Conservation (phyloP, 805 yeast species). For the Lachancea meyersii region DNA sequence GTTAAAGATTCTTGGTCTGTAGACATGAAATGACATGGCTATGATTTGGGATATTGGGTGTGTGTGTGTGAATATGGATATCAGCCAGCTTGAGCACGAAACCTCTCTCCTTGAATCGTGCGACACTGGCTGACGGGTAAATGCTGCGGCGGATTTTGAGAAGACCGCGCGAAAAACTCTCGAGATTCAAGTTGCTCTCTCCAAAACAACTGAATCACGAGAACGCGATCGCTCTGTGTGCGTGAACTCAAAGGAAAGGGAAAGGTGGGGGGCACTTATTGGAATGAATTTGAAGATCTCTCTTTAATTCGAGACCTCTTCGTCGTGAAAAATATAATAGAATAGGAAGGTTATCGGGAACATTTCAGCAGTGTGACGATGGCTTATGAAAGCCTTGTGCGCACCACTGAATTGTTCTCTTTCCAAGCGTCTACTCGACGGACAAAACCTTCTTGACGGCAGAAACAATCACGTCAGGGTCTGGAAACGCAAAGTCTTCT, state of each 20-base stretch:
- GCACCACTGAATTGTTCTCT: too few species aligned
- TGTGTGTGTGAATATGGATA: not conserved
- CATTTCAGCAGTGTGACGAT: too few species aligned
- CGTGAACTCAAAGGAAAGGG: conserved; percentile 11
- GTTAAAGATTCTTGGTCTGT: too few species aligned
- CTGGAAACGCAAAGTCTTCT: conserved; percentile 99
- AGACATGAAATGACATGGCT: not conserved
- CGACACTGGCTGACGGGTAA: not conserved
- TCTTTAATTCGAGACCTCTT: not conserved
- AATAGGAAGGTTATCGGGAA: too few species aligned
- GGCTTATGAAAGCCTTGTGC: too few species aligned
- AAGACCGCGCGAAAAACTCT: not conserved
- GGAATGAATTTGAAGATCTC: conserved; percentile 6
- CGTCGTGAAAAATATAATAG: too few species aligned
- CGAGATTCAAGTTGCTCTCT: conserved; percentile 4
- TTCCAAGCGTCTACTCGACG: conserved; percentile 39
- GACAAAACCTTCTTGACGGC: conserved; percentile 78
- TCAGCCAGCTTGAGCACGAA: conserved; percentile 1
- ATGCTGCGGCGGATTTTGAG: conserved; percentile 7
- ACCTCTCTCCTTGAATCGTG: conserved; percentile 10
- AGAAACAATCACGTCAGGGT: conserved; percentile 79
- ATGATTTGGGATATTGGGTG: too few species aligned
- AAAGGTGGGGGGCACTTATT: conserved; percentile 2
- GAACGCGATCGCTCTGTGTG: not conserved
- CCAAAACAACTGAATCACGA: conserved; percentile 3